Conservation (phyloP, 2,329 filamentous ascomycete genomes). For the Calonectria hawksworthii region DNA sequence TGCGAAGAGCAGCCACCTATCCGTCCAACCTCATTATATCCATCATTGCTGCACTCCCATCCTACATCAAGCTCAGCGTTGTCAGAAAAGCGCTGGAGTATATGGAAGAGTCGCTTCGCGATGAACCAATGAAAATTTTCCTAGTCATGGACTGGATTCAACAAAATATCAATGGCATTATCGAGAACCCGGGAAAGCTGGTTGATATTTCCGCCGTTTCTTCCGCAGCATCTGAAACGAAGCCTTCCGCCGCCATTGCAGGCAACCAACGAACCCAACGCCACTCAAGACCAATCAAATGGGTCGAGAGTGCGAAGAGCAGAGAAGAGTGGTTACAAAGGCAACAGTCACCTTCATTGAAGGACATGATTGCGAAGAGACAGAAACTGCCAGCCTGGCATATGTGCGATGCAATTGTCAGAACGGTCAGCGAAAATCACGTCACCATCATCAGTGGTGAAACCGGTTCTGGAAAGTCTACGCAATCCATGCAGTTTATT, state of each 20-base stretch:
- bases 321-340: constrained; percentile 78
- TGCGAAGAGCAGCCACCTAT: constrained; percentile 81
- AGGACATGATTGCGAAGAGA: constrained; percentile 81
- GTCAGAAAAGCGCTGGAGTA: constrained; percentile 82
- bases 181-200: constrained; percentile 86
- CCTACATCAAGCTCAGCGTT: constrained; percentile 93
- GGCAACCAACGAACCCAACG: constrained; percentile 53
- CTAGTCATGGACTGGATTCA: constrained; percentile 94
- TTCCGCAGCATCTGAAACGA: constrained; percentile 73
- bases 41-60: constrained; percentile 80
- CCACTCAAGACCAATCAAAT: constrained; percentile 72
- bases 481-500: constrained; percentile 96
- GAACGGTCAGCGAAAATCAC: constrained; percentile 81
- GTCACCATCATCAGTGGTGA: constrained; percentile 98
- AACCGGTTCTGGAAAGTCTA: constrained; percentile 96
- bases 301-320: constrained; percentile 72
- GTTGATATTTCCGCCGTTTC: constrained; percentile 87
- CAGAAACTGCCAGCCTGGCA: constrained; percentile 89
- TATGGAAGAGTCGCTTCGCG: constrained; percentile 77
- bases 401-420: constrained; percentile 81
- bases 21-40: constrained; percentile 79
- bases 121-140: constrained; percentile 91
- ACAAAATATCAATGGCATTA: constrained; percentile 83
- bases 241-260: constrained; percentile 45
- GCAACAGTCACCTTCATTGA: constrained; percentile 75